These are phyloP conservation scores for Acrocalymma vagum DNA, from an alignment of 2,329 filamentous ascomycete species.

Conservation along the genomic window DNA sequence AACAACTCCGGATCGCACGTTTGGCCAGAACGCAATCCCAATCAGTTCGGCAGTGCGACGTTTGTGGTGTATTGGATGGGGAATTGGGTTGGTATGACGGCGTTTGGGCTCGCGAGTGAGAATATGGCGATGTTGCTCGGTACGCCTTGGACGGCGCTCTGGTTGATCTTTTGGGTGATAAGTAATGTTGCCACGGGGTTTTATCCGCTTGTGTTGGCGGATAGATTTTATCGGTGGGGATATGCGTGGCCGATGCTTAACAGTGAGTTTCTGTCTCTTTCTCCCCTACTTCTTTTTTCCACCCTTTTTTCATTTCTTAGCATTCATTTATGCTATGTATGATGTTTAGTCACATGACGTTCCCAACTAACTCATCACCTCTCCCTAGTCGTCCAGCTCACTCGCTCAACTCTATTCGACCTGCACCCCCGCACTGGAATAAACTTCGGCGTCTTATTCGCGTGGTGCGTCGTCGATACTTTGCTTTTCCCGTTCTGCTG, in stretches of 20 bases:
- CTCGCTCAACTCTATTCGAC: constrained; percentile 68
- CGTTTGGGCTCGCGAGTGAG: constrained; percentile 69
- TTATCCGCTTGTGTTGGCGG: constrained; percentile 65
- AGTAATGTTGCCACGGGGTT: constrained; percentile 69
- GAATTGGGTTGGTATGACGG: constrained; percentile 69
- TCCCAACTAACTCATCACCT: neutral
- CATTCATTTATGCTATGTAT: no score
- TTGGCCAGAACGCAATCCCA: constrained; percentile 55
- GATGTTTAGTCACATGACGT: neutral
- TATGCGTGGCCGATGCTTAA: constrained; percentile 71
- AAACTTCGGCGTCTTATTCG: constrained; percentile 67
- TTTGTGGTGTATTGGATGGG: constrained; percentile 72
- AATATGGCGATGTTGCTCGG: constrained; percentile 71
- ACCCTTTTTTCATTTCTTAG: no score
- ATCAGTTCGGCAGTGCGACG: constrained; percentile 64
- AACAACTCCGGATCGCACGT: constrained; percentile 55
- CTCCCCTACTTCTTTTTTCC: constrained; percentile 1
- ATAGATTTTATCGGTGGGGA: constrained; percentile 67
- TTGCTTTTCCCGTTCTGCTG: constrained; percentile 61
- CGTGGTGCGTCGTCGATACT: constrained; percentile 64
- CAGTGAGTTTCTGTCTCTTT: constrained; percentile 43
- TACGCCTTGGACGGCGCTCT: constrained; percentile 67
- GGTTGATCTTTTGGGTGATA: constrained; percentile 74
- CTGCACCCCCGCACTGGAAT: constrained; percentile 65
- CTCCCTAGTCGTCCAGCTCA: constrained; percentile 68